These are phyloP conservation scores for Geosmithia putterillii DNA, from an alignment of 2,329 filamentous ascomycete genomes.

Conservation along the genomic window DNA sequence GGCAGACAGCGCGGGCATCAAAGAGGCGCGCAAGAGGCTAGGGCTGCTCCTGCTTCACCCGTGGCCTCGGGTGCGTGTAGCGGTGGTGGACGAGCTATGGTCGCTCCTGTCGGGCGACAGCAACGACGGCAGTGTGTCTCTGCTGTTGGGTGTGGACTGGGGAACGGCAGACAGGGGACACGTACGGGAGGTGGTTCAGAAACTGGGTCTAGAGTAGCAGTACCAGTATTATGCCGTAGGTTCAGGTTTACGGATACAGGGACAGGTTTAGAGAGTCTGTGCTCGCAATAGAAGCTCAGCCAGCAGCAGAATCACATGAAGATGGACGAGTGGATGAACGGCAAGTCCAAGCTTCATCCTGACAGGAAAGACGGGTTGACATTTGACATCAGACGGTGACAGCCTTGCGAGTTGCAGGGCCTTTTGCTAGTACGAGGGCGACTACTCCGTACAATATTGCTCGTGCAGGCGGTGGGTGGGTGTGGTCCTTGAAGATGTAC, in stretches of 20 bases:
- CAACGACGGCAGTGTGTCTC: conserved; percentile 13
- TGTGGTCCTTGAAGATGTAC: no score
- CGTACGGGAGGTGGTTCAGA: conserved; percentile 28
- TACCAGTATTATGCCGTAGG: no score
- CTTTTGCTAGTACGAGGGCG: no score
- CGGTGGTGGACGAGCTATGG: conserved; percentile 51
- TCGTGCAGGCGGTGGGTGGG: no score
- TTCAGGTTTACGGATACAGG: no score
- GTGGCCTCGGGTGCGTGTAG: conserved; percentile 59
- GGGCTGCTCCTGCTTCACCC: conserved; percentile 66
- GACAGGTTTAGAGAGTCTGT: background rate
- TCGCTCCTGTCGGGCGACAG: conserved; percentile 19
- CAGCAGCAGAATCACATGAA: no score
- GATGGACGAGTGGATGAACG: background rate
- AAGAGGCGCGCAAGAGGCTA: conserved; percentile 53
- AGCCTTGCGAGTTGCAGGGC: no score
- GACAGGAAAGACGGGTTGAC: no score
- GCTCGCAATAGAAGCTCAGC: no score
- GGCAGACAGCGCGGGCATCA: conserved; percentile 18
- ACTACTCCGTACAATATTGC: no score
- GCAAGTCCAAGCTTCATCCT: background rate
- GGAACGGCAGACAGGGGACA: conserved; percentile 34
- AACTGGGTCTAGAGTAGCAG: conserved; percentile 25
- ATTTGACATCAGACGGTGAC: no score
- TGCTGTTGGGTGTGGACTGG: conserved; percentile 45